Conservation (phyloP, 1,284 basidiomycete species). For the Ceratobasidium sp. region DNA sequence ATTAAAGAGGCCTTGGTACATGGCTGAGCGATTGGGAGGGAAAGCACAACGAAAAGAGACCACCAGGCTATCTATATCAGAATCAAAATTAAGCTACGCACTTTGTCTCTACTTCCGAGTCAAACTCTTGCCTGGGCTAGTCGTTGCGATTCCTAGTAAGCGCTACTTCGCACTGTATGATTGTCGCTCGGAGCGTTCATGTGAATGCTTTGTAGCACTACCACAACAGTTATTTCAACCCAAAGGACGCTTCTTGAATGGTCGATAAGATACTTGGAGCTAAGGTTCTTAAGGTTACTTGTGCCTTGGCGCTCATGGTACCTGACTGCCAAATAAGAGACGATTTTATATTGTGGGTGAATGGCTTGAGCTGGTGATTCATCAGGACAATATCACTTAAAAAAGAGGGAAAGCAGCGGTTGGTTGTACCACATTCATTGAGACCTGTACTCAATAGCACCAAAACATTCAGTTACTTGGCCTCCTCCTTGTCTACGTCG, state of each 20-base stretch:
- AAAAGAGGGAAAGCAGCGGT: neutral
- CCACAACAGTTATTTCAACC: neutral
- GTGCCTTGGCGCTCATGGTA: neutral
- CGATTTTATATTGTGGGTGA: neutral
- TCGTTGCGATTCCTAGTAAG: neutral
- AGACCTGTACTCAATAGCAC: neutral
- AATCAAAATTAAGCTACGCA: neutral
- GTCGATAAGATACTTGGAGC: too few species aligned
- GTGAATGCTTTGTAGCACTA: neutral
- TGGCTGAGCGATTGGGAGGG: neutral
- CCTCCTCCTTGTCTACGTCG: constrained; percentile 14
- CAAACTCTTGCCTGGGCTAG: neutral
- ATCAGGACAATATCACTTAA: neutral
- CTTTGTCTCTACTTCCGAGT: neutral
- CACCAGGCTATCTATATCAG: neutral
- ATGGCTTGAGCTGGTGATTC: neutral
- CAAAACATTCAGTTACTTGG: neutral
- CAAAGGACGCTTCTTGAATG: neutral
- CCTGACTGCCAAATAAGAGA: neutral
- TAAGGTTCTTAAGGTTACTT: neutral
- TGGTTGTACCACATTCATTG: neutral
- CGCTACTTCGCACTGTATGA: neutral
- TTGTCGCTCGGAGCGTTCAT: neutral
- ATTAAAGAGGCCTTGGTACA: constrained; percentile 26
- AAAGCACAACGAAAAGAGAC: neutral